Base-by-base conservation (phyloP, 768 basidiomycete genomes). In the Dioszegia crocea region DNA sequence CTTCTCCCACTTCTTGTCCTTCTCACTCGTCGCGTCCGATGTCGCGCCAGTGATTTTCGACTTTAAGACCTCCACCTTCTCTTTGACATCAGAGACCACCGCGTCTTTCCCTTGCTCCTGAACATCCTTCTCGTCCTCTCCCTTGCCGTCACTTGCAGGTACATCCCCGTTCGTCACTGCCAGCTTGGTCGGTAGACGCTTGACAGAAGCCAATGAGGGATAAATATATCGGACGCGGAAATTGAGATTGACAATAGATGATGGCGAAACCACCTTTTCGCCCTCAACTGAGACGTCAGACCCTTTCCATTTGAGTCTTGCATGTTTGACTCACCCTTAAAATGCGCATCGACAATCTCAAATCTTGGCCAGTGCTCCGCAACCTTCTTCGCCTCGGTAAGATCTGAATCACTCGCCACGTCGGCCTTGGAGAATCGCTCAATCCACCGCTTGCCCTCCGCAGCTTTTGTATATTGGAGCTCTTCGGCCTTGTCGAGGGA, bases 181-280 rank as follows among this genome's bases (percentile, higher is more conserved):
- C 40, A 27, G 12, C 30, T 40, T 41, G 30, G 21, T 23, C n/a
- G 56, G 10, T 45, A 31, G n/a, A 11, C 16, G 31, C 31, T 26
- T 12, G 45, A 21, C 17, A 45, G 54, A 21, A 16, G 17, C 19
- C 2, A 24, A n/a, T 5, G 65, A 61, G 21, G 87, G 86, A 4
- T 85, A 84, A 23, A 81, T 77, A 44, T 96, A 69, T 17, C 89
- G 87, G 19, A 92, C 81, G 76, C 92, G 91, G 76, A 94, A 83
- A 29, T 88, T 81, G 39, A 97, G 83, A 70, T 86, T 87, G 24
- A 96, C 89, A 62, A 97, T 87, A 0, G 94, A 85, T 1, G 88
- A 87, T 0, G 94, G 92, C 0, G 89, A 88, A 33, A 98, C 84
- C 31, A 87, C 77, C 16, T 86, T 86, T 78, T 99, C 96, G 54